These are phyloP conservation scores for Desmodesmus armatus DNA, from an alignment of 139 green algal genomes.

Conservation along the genomic window DNA sequence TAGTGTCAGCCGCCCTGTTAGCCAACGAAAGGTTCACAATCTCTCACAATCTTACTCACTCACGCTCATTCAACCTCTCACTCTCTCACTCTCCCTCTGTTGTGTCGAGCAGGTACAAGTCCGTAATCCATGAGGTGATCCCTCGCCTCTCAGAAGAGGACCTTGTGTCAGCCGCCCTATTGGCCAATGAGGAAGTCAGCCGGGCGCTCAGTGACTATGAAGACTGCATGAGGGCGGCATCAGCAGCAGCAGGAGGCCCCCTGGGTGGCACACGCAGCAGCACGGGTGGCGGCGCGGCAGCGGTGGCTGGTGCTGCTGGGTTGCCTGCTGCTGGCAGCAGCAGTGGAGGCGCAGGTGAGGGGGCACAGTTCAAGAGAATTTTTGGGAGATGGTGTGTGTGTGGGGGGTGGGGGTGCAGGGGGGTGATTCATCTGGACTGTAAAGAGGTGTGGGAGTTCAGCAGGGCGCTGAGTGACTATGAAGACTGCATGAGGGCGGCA, in stretches of 20 bases:
- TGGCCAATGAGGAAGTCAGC: constrained; percentile 46
- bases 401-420: too few species aligned
- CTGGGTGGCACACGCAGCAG: neutral
- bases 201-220: constrained; percentile 27
- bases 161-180: constrained; percentile 34
- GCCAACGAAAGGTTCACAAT: neutral
- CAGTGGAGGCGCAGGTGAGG: neutral
- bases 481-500: neutral
- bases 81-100: too few species aligned
- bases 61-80: neutral
- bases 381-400: too few species aligned
- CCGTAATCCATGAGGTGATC: constrained; percentile 44
- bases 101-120: constrained; percentile 11
- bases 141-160: neutral
- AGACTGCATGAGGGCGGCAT: neutral
- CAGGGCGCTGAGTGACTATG: constrained; percentile 12
- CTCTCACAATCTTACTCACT: too few species aligned
- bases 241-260: neutral
- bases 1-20: constrained; percentile 27
- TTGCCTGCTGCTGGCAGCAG: neutral
- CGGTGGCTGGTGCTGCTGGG: neutral
- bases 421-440: too few species aligned
- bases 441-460: too few species aligned
- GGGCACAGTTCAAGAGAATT: neutral
- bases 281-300: neutral